Base-by-base conservation (phyloP, 139 green algal species). In the Chlamydomonas incerta region DNA sequence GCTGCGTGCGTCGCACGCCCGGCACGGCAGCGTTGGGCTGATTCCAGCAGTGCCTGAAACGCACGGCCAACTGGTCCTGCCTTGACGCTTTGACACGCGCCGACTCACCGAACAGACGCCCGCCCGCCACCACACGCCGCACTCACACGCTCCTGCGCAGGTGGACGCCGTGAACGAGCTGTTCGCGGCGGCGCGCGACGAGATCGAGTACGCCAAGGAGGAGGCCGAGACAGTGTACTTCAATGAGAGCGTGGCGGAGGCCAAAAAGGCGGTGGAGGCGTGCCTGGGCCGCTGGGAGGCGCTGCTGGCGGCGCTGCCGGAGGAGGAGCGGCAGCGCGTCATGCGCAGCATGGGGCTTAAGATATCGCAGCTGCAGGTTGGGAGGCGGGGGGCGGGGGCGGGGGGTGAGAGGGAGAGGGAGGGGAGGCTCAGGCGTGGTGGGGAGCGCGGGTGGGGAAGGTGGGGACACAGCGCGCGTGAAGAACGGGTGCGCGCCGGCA, bases 351-450 rank as follows among this genome's bases (percentile, higher is more conserved):
- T 92, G 91, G 91, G 91, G 0, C 85, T 94, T 17, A 94, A 92
- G 58, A 92, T 94, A 17, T 77, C 91, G 74, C 91, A 94, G 82
- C 88, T 94, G 34, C 91, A 91, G 80, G 91, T 89, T 47, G 2
- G 52, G 21, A 31, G 23, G 50, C 9, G 6, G 35, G 6, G 52
- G 28, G 29, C 2, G 52, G 50, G 50, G 73, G 21, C 6, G 9
- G 50, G 37, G 26, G 41, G 70, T 11, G 5, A 20, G 41, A 35
- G 6, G 11, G 11, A 10, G 65, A 31, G 60, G 50, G 11, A 57
- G 10, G 50, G 14, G 11, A 57, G 10, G 11, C 10, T 20, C 11
- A 57, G 50, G 11, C 11, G 50, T 10, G 50, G 50, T 57, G 50
- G 50, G 10, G 50, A 10, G 50, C 50, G 10, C 14, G 50, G 11